Evolutionary conservation across 495 filamentous ascomycete genomes (phyloP), one percentile per base, ranked within the genome.

Genomic region (Jackrogersella minutella): DNA sequence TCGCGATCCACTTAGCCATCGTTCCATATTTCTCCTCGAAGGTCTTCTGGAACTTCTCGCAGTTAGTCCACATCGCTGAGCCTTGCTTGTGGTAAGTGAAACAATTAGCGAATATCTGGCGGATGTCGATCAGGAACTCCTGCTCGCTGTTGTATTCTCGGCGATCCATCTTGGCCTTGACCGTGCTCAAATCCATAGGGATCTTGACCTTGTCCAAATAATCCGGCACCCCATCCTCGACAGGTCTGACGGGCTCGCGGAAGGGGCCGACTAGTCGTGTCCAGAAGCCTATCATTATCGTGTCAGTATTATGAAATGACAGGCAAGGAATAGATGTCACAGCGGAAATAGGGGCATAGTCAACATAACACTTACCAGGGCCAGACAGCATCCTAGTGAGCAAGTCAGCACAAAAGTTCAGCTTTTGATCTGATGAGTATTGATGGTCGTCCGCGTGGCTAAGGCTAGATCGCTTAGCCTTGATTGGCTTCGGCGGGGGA

Each of bases 201-300:
- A 61, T 76, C 52, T 74, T 74, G 39, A 84, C 57, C 57, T 82
- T 81, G 0, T 78, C 72, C n/a, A 79, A 55, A 61, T 84, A 84
- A 59, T 82, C 79, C 9, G 80, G 80, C 16, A 82, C 80, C 7
- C 75, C 79, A 58, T 84, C 80, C 36, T 74, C 61, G 7, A 66
- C 64, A 3, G 80, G 80, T 50, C 76, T 71, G 6, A 84, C 81
- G 22, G 80, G 80, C 16, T 81, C 75, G 9, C 76, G 78, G 67
- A 84, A 85, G 7, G 80, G 80, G 0, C 81, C 80, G 6, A 86
- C 82, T 2, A 84, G 77, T 6, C 84, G 81, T n/a, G 84, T 86
- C 84, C 84, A 86, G 70, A 82, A 86, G 14, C 82, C 81, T 83
- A 58, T 37, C 19, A 63, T 64, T 31, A n/a, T n/a, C n/a, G 37